phyloP scores from a whole-genome alignment of 352 stramenopile genomes.

The Pythium sukuiense region DNA sequence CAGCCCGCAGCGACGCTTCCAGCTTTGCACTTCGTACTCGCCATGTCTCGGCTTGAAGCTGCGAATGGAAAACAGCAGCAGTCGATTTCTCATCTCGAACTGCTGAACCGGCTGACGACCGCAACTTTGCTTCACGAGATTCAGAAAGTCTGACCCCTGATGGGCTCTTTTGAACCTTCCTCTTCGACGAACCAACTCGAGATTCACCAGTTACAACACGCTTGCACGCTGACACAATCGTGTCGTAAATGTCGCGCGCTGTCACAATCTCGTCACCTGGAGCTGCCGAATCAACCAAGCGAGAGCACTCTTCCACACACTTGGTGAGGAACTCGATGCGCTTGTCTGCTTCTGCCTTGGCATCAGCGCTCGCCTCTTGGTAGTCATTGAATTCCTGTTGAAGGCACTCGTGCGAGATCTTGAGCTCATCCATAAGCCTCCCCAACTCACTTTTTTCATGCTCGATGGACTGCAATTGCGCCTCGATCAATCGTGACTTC shows the following conservation, averaged over 20 bases:
- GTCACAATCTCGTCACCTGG: slow-evolving; percentile 23
- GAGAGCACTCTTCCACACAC: slow-evolving; percentile 44
- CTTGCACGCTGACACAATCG: slow-evolving; percentile 36
- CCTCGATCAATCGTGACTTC: not conserved
- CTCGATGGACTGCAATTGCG: not conserved
- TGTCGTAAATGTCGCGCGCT: slow-evolving; percentile 38
- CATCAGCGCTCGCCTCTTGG: slow-evolving; percentile 22
- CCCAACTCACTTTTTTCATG: not conserved
- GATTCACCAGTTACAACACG: not conserved
- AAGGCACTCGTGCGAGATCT: slow-evolving; percentile 18
- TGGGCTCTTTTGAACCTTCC: not conserved
- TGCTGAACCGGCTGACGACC: no score
- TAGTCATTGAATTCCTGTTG: slow-evolving; percentile 41
- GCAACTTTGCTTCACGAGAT: not conserved
- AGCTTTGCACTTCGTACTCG: slow-evolving; percentile 35
- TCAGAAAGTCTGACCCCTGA: not conserved
- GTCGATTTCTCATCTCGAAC: not conserved
- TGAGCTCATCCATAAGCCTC: slow-evolving; percentile 4
- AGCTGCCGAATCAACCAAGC: slow-evolving; percentile 27
- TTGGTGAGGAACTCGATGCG: slow-evolving; percentile 44
- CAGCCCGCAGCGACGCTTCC: slow-evolving; percentile 37
- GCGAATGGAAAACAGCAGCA: slow-evolving; percentile 5
- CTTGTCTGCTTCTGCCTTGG: slow-evolving; percentile 35
- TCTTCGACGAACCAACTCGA: not conserved
- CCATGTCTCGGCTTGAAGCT: slow-evolving; percentile 30